These are phyloP conservation scores for Apiotrichum mycotoxinovorans DNA, from an alignment of 1,284 basidiomycete genomes.

Conservation along the genomic window DNA sequence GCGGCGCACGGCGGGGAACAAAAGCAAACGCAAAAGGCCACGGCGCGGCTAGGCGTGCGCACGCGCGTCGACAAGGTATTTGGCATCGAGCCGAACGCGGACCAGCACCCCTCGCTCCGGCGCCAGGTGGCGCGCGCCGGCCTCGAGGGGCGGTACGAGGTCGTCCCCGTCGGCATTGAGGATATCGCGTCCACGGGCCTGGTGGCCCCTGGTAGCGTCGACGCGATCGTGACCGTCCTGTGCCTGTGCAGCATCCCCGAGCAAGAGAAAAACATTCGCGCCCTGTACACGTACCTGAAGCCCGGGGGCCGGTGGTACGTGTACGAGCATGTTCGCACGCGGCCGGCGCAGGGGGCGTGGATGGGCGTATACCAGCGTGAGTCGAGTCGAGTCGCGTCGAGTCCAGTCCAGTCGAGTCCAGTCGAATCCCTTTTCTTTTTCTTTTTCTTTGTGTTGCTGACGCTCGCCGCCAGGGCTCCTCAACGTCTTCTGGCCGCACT, in stretches of 20 bases:
- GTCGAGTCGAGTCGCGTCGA: background rate
- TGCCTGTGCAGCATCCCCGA: conserved; percentile 21
- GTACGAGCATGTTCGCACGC: conserved; percentile 2
- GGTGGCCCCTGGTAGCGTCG: conserved; percentile 11
- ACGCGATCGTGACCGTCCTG: conserved; percentile 17
- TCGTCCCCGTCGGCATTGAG: conserved; percentile 18
- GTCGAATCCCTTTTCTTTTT: no score
- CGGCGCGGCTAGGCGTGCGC: background rate
- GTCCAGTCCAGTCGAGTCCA: background rate
- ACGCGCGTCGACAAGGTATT: conserved; percentile 5
- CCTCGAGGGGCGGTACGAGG: conserved; percentile 13
- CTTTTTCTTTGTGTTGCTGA: no score
- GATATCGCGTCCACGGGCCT: conserved; percentile 4
- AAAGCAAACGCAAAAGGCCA: background rate
- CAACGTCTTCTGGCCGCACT: background rate
- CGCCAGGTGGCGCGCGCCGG: background rate
- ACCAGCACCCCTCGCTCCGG: conserved; percentile 8
- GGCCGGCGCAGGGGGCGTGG: conserved; percentile 1
- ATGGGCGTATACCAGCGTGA: conserved; percentile 15
- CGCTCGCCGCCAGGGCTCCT: background rate
- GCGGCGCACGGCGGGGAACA: no score
- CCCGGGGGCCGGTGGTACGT: conserved; percentile 20
- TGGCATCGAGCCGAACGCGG: conserved; percentile 18
- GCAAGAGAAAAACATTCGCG: conserved; percentile 16
- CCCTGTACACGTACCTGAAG: conserved; percentile 22